A percentile compares a stretch with the other conserved stretches of the same genome.
Evolutionary conservation across 768 basidiomycete species (phyloP).

Genomic region (Mycena pura): DNA sequence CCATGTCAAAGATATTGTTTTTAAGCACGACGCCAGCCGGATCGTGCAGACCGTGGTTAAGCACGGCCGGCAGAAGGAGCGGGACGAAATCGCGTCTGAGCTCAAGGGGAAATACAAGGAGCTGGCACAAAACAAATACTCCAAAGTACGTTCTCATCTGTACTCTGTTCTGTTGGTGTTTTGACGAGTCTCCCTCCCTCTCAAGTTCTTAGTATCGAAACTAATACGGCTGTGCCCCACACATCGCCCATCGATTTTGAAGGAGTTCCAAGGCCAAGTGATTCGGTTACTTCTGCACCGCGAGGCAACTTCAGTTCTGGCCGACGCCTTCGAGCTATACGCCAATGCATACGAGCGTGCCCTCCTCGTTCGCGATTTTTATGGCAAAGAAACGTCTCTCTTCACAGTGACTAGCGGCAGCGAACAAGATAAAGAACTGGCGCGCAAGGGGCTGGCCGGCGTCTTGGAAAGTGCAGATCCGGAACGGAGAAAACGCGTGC

Average conservation of each 20-base stretch:
- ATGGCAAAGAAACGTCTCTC: constrained; percentile 84
- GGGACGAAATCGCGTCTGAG: constrained; percentile 83
- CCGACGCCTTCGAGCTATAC: constrained; percentile 89
- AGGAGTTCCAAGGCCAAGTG: constrained; percentile 79
- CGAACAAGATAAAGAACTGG: constrained; percentile 65
- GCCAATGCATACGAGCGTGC: constrained; percentile 85
- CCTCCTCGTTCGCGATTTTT: constrained; percentile 84
- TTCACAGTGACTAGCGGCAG: constrained; percentile 66
- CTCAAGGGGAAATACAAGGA: constrained; percentile 81
- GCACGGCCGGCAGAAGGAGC: constrained; percentile 75
- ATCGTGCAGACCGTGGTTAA: constrained; percentile 86
- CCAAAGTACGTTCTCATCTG: constrained; percentile 62
- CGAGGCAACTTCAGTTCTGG: constrained; percentile 82
- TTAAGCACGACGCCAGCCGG: constrained; percentile 92
- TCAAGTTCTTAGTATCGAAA: constrained; percentile 81
- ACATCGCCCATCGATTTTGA: constrained; percentile 77
- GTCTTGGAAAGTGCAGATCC: constrained; percentile 68
- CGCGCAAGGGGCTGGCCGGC: constrained; percentile 71
- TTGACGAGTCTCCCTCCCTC: not conserved
- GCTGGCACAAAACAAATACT: constrained; percentile 87
- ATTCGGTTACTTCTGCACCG: constrained; percentile 82
- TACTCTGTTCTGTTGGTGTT: not conserved
- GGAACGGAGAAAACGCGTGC: constrained; percentile 70
- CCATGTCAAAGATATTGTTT: constrained; percentile 82
- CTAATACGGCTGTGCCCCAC: constrained; percentile 77